Conservation (phyloP, 2,329 filamentous ascomycete genomes). For the Nakataea oryzae region DNA sequence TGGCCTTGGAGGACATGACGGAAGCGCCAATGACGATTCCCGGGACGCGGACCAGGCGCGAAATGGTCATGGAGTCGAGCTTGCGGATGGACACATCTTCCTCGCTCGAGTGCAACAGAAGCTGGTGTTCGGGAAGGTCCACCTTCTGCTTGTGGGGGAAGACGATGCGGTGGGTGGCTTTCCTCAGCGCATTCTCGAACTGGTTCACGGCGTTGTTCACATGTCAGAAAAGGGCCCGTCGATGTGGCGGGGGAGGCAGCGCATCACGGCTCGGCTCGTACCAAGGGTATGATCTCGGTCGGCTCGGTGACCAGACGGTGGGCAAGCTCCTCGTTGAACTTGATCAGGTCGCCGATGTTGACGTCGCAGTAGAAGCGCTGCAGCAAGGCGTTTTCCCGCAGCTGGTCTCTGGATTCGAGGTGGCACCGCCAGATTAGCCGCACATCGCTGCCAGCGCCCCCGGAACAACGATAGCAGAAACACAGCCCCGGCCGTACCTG, state of each 20-base stretch:
- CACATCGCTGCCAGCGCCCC: too few relatives aligned
- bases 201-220: conserved; percentile 21
- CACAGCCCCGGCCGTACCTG: conserved; percentile 42
- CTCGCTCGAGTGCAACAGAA: conserved; percentile 86
- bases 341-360: conserved; percentile 91
- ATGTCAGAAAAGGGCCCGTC: background rate
- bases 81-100: conserved; percentile 89
- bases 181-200: conserved; percentile 86
- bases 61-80: conserved; percentile 84
- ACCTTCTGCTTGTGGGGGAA: conserved; percentile 63
- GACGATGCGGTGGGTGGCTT: conserved; percentile 87
- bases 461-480: background rate
- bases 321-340: conserved; percentile 89
- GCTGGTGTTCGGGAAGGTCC: conserved; percentile 78
- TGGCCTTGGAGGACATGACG: conserved; percentile 93
- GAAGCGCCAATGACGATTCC: conserved; percentile 97
- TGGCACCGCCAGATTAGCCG: conserved; percentile 11
- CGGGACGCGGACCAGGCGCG: conserved; percentile 88
- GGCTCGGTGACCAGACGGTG: conserved; percentile 84
- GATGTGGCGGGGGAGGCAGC: background rate
- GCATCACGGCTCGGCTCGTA: conserved; percentile 29
- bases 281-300: conserved; percentile 82
- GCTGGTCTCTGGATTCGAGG: conserved; percentile 62
- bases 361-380: conserved; percentile 96
- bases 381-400: conserved; percentile 86